A percentile compares a stretch with the other conserved stretches of the same genome.
Conservation (phyloP, 441 rosid genomes). For the Gossypium aridum region DNA sequence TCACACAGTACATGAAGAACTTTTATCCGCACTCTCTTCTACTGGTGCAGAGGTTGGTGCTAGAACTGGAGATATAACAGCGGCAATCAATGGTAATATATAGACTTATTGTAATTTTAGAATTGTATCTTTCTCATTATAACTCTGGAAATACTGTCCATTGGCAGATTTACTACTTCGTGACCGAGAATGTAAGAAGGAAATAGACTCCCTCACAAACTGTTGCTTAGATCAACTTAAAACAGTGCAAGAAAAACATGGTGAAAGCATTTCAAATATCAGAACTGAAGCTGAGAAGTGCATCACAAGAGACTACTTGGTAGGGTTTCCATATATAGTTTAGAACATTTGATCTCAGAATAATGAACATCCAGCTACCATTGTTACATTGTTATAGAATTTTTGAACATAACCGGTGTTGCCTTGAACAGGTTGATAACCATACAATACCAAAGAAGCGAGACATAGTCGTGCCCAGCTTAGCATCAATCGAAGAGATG, state of each 20-base stretch:
- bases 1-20: conserved; percentile 29
- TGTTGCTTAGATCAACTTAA: conserved; percentile 47
- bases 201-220: conserved; percentile 43
- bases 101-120: not conserved
- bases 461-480: conserved; percentile 49
- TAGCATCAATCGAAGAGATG: conserved; percentile 63
- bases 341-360: not conserved
- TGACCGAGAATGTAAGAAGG: conserved; percentile 54
- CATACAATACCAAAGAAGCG: conserved; percentile 50
- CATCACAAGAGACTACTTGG: conserved; percentile 68
- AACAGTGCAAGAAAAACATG: conserved; percentile 51
- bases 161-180: conserved; percentile 43
- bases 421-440: conserved; percentile 48
- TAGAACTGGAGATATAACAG: conserved; percentile 30
- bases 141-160: not conserved
- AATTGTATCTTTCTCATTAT: not conserved
- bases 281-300: conserved; percentile 63
- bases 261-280: conserved; percentile 41
- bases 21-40: conserved; percentile 38
- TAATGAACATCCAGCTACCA: not conserved
- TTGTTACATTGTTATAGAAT: not conserved
- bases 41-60: conserved; percentile 35
- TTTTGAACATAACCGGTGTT: not conserved
- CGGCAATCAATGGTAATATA: conserved; percentile 48
- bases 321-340: conserved; percentile 17